Evolutionary conservation across 805 yeast genomes (phyloP), one percentile per base, ranked within the genome.

Genomic region (Yamadazyma ubonensis): DNA sequence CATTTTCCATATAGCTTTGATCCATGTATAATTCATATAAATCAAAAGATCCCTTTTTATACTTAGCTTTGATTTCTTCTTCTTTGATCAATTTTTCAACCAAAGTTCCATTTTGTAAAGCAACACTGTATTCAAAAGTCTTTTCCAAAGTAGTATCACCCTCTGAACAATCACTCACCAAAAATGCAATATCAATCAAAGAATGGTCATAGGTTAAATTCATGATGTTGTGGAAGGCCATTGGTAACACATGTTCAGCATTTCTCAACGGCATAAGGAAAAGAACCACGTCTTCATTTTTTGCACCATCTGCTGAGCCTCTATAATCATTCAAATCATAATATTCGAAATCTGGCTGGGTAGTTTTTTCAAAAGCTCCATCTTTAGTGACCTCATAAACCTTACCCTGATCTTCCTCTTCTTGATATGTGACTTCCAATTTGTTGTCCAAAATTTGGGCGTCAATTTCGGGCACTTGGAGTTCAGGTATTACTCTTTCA

Each of bases 171-270:
- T 86, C 95, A 45, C 87, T 79, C 2, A 86, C 90, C 53, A 86
- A 67, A 53, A 86, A 86, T 12, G 89, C 90, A 44, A 86, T 69
- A 62, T 87, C 96, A 39, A 87, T 82, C 46, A 86, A 64, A 17
- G 76, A 73, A 57, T 88, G 96, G 40, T 86, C 88, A 57, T 87
- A 87, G 1, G 95, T 86, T 61, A 87, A 67, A 59, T 87, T 86
- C 91, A 84, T 85, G 61, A 87, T 65, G 61, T 87, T 86, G 53
- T 82, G 81, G 65, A 88, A 86, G 73, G 89, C 87, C 69, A 86
- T 69, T 9, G 93, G 89, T 45, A 87, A 63, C 15, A 85, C 90
- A 20, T 74, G 69, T 51, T 78, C 84, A 0, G 96, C 95, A 53
- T 87, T 83, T 60, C 95, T 70, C 45, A 87, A 64, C 7, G 96